Conservation (phyloP, 352 stramenopile species). For the Globisporangium parvum region DNA sequence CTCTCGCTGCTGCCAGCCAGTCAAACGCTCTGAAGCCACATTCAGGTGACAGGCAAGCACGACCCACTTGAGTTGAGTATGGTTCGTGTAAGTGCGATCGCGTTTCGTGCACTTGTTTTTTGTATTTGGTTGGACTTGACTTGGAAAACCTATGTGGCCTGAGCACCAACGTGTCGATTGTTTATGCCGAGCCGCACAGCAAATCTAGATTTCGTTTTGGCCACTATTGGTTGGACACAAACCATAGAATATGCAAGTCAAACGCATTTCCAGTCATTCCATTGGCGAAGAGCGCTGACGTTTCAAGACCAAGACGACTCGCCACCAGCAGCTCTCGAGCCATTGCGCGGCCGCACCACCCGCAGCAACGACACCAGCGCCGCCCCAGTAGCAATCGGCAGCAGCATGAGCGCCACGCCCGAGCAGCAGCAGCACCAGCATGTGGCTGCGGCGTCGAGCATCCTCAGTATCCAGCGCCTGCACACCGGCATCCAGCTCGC, state of each 20-base stretch:
- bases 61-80: too few relatives aligned
- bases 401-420: neutral
- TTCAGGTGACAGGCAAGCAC: too few relatives aligned
- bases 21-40: neutral
- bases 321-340: conserved; percentile 3
- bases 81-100: too few relatives aligned
- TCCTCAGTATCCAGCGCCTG: conserved; percentile 29
- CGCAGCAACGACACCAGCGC: conserved; percentile 7
- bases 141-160: too few relatives aligned
- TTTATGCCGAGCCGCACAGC: neutral
- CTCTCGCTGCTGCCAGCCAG: neutral
- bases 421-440: neutral
- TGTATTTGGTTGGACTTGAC: too few relatives aligned
- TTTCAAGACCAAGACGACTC: conserved; percentile 8
- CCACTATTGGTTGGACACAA: neutral
- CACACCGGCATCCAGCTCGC: conserved; percentile 17
- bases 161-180: neutral
- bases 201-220: neutral
- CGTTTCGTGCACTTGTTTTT: too few relatives aligned
- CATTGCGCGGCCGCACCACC: conserved; percentile 1
- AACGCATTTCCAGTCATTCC: conserved; percentile 6
- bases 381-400: neutral
- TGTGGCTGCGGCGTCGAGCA: conserved; percentile 6
- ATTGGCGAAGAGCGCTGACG: conserved; percentile 10
- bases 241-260: neutral